Evolutionary conservation across 2,329 filamentous ascomycete genomes (phyloP).

Genomic region (Apiospora saccharicola): DNA sequence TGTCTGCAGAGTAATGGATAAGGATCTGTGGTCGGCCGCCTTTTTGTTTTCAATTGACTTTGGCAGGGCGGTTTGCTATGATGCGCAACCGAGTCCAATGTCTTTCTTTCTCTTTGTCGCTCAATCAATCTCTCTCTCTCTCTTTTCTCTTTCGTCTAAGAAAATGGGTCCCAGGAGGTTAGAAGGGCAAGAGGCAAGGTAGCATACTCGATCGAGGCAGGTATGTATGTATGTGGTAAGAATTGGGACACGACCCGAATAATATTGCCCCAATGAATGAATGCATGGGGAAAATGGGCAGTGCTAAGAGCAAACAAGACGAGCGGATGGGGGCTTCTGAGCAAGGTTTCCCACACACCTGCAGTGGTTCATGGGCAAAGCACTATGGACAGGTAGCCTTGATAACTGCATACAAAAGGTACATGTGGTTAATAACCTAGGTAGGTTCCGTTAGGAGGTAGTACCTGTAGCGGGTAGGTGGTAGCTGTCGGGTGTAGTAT

Average conservation of each 20-base stretch:
- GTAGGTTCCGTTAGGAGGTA: background rate
- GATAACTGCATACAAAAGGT: conserved; percentile 7
- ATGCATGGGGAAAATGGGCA: conserved; percentile 16
- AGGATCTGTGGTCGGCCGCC: background rate
- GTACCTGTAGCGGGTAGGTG: background rate
- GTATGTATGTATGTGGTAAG: conserved; percentile 22
- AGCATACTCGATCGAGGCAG: conserved; percentile 23
- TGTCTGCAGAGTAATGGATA: conserved; percentile 4
- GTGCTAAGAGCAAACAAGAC: conserved; percentile 20
- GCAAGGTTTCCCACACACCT: conserved; percentile 18
- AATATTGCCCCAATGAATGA: conserved; percentile 10
- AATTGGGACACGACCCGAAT: conserved; percentile 15
- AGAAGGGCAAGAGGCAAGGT: conserved; percentile 14
- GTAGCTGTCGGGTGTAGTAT: background rate
- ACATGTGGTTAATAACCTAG: background rate
- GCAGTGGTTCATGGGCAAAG: conserved; percentile 10
- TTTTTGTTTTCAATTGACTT: conserved; percentile 1
- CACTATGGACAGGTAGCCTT: background rate
- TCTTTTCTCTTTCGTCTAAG: background rate
- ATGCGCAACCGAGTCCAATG: conserved; percentile 15
- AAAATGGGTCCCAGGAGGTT: conserved; percentile 3
- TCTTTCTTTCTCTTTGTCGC: conserved; percentile 17
- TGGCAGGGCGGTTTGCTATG: conserved; percentile 2
- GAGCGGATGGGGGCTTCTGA: background rate
- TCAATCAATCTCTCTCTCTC: conserved; percentile 4